Conservation (phyloP, 805 yeast species). For the Saccharomycopsis javanensis region DNA sequence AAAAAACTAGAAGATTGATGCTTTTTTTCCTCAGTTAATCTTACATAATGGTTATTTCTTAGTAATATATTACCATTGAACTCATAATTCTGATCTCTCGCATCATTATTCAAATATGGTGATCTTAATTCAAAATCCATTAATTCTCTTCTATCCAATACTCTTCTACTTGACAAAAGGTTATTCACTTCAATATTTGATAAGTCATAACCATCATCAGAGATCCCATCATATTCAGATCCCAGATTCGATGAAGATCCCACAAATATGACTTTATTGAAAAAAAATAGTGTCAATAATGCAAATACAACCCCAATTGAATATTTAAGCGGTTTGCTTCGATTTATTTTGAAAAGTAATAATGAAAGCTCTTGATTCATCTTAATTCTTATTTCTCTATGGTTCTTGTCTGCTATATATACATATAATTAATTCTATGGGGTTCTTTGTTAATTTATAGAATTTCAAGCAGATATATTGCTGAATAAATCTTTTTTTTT, state of each 20-base stretch:
- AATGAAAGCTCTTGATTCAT: background rate
- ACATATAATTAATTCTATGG: too few relatives aligned
- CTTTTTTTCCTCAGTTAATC: constrained; percentile 25
- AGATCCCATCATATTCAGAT: constrained; percentile 4
- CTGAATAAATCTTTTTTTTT: too few relatives aligned
- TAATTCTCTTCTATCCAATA: constrained; percentile 30
- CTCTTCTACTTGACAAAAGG: constrained; percentile 20
- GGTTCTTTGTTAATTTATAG: too few relatives aligned
- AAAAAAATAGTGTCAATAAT: background rate
- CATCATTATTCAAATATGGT: constrained; percentile 35
- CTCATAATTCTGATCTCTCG: constrained; percentile 32
- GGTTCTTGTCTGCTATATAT: background rate
- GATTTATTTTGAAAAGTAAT: constrained; percentile 1
- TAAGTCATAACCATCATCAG: constrained; percentile 6
- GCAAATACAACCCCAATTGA: background rate
- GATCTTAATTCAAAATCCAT: constrained; percentile 24
- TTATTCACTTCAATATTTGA: constrained; percentile 17
- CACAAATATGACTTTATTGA: background rate
- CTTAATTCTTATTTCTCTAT: background rate
- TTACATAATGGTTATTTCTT: constrained; percentile 30
- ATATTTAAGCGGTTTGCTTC: constrained; percentile 6
- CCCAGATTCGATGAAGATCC: background rate
- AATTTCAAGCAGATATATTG: too few relatives aligned
- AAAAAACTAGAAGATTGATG: constrained; percentile 30
- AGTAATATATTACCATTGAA: constrained; percentile 37